phyloP scores from a whole-genome alignment of 2,329 filamentous ascomycete species.

The Penicillium sp. region DNA sequence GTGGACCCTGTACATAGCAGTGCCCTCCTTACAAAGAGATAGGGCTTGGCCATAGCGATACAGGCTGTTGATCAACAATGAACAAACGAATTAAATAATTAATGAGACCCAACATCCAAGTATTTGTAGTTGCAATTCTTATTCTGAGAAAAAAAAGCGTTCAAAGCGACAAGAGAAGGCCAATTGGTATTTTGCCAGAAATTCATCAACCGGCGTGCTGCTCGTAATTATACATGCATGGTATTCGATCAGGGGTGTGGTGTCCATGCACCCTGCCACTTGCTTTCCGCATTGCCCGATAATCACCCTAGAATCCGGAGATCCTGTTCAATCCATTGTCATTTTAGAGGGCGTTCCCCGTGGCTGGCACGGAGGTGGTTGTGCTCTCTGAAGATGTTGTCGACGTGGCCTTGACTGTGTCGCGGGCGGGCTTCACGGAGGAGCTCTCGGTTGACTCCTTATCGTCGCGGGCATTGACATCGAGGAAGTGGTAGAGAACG shows the following conservation, averaged over 20 bases:
- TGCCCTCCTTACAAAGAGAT: too few species aligned
- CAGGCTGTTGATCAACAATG: too few species aligned
- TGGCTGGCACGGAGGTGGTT: conserved; percentile 3
- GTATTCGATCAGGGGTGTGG: neutral
- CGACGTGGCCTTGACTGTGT: conserved; percentile 11
- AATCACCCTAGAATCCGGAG: neutral
- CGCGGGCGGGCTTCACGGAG: conserved; percentile 4
- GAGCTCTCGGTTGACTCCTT: conserved; percentile 30
- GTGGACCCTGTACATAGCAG: neutral
- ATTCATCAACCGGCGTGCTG: conserved; percentile 1
- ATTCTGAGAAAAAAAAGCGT: neutral
- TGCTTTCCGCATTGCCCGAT: neutral
- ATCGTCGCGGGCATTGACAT: conserved; percentile 79
- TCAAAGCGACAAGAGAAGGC: neutral
- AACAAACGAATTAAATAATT: neutral
- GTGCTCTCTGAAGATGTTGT: conserved; percentile 10
- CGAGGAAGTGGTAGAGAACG: conserved; percentile 92
- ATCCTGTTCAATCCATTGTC: conserved; percentile 6
- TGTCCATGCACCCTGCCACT: neutral
- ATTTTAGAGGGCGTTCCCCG: conserved; percentile 14
- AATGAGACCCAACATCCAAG: neutral
- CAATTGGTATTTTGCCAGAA: conserved; percentile 15
- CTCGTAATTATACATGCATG: conserved; percentile 19
- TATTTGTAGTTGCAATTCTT: neutral
- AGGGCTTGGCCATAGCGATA: neutral